A percentile compares a stretch with the other conserved stretches of the same genome.
phyloP scores from a whole-genome alignment of 768 basidiomycete genomes.

The Trametes sanguinea region DNA sequence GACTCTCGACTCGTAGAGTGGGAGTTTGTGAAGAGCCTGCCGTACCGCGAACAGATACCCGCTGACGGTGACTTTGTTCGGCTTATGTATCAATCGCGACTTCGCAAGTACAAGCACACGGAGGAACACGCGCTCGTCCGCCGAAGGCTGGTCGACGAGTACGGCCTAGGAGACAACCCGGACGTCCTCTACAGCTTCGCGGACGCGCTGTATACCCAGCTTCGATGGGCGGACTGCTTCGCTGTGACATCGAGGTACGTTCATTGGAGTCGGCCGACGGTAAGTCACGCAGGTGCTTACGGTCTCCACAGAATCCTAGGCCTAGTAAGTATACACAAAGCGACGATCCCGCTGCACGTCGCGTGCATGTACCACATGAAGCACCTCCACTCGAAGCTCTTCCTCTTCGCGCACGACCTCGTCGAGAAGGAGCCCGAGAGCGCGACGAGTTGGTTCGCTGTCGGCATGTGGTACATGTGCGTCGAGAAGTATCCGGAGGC shows the following conservation, averaged over 20 bases:
- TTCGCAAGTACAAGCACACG: constrained; percentile 88
- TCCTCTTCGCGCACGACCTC: constrained; percentile 94
- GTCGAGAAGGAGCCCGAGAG: constrained; percentile 93
- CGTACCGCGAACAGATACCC: constrained; percentile 79
- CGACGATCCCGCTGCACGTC: constrained; percentile 91
- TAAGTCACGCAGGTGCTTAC: background rate
- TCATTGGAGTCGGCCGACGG: background rate
- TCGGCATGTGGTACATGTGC: constrained; percentile 94
- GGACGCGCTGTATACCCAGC: constrained; percentile 32
- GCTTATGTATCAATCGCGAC: constrained; percentile 87
- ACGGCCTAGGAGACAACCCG: constrained; percentile 84
- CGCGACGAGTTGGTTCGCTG: constrained; percentile 96
- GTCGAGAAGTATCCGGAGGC: constrained; percentile 88
- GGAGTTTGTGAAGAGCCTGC: constrained; percentile 88
- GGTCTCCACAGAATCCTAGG: constrained; percentile 70
- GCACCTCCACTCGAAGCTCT: constrained; percentile 89
- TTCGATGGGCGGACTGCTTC: constrained; percentile 91
- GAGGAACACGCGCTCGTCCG: constrained; percentile 82
- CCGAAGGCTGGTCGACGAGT: constrained; percentile 78
- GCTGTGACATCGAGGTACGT: constrained; percentile 77
- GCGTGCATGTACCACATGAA: constrained; percentile 98
- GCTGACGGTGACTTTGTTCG: constrained; percentile 91
- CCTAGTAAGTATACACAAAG: constrained; percentile 81
- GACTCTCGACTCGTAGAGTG: constrained; percentile 62
- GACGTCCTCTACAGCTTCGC: constrained; percentile 75